phyloP scores from a whole-genome alignment of 2,329 filamentous ascomycete genomes.

The Calonectria crousiana region DNA sequence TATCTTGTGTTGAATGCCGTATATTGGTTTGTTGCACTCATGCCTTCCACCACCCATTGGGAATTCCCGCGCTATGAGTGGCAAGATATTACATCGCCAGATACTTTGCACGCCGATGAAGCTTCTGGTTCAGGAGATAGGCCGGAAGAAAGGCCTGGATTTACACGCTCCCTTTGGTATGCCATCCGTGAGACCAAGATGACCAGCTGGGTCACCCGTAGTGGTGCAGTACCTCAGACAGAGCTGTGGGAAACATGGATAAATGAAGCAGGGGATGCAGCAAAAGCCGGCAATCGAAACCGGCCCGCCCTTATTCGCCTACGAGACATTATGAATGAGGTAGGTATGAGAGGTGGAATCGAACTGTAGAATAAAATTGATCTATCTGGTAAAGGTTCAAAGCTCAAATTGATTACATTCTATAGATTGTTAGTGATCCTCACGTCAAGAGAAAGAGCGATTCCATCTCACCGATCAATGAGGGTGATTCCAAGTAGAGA shows the following conservation, averaged over 20 bases:
- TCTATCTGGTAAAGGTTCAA: neutral
- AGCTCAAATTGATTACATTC: neutral
- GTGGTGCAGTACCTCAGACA: neutral
- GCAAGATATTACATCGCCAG: neutral
- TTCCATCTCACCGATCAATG: constrained; percentile 24
- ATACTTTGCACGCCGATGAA: neutral
- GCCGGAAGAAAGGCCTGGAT: neutral
- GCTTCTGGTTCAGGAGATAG: neutral
- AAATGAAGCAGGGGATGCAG: neutral
- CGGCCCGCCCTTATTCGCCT: neutral
- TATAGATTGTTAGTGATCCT: neutral
- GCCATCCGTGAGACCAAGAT: neutral
- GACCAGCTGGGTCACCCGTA: neutral
- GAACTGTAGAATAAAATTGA: neutral
- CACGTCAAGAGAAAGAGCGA: neutral
- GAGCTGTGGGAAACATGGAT: neutral
- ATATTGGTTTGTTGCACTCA: neutral
- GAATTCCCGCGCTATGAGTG: neutral
- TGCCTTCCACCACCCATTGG: neutral
- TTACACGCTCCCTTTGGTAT: neutral
- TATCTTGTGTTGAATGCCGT: neutral
- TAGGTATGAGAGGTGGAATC: no score
- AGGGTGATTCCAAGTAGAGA: constrained; percentile 66
- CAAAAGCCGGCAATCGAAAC: neutral
- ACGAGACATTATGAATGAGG: neutral